These are phyloP conservation scores for Boletus barrowsii DNA, from an alignment of 768 basidiomycete genomes.

Conservation along the genomic window DNA sequence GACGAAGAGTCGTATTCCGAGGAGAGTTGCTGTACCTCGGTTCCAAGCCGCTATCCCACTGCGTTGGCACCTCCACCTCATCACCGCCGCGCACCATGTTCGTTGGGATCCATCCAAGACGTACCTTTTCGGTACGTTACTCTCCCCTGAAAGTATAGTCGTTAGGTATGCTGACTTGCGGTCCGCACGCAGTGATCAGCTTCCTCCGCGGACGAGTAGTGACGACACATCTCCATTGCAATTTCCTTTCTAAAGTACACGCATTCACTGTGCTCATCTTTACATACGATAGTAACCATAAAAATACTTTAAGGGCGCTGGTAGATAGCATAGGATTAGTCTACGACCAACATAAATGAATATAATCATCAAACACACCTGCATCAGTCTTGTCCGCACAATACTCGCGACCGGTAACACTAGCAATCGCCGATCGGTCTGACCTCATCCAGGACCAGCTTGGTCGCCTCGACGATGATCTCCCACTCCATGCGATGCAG, in stretches of 20 bases:
- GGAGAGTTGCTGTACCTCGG: conserved; percentile 14
- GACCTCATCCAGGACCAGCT: conserved; percentile 59
- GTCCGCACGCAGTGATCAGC: conserved; percentile 14
- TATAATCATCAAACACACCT: conserved; percentile 9
- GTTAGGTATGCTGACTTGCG: neutral
- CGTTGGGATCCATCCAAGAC: conserved; percentile 8
- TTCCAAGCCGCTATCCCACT: conserved; percentile 12
- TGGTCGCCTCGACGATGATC: conserved; percentile 85
- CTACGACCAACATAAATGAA: neutral
- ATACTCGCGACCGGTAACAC: too few relatives aligned
- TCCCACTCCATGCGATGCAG: conserved; percentile 86
- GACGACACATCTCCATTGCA: conserved; percentile 18
- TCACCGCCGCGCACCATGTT: conserved; percentile 24
- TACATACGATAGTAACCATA: conserved; percentile 6
- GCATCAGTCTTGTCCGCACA: neutral
- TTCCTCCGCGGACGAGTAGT: conserved; percentile 14
- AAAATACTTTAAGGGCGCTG: conserved; percentile 18
- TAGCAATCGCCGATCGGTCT: conserved; percentile 19
- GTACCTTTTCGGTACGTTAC: conserved; percentile 14
- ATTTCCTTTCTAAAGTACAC: conserved; percentile 28
- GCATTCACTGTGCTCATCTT: neutral
- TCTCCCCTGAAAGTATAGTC: neutral
- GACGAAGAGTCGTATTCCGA: conserved; percentile 21
- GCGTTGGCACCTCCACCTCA: conserved; percentile 30
- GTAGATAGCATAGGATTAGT: conserved; percentile 14